Conservation (phyloP, 345 rosid genomes). For the Lumnitzera littorea region DNA sequence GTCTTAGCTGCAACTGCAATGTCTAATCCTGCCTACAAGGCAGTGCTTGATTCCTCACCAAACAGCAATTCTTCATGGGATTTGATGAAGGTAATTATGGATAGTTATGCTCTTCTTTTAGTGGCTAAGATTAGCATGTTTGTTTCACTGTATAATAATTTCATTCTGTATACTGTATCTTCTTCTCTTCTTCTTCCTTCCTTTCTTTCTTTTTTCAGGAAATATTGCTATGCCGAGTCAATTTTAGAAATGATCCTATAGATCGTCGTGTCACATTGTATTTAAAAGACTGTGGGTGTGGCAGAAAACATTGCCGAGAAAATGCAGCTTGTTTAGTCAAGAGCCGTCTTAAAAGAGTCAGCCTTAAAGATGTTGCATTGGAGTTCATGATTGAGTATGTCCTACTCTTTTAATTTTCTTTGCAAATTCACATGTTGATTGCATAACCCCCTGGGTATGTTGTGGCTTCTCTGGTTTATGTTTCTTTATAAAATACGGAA, state of each 20-base stretch:
- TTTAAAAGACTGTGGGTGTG: constrained; percentile 68
- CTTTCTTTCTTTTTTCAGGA: constrained; percentile 42
- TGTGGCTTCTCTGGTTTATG: not conserved
- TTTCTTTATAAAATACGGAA: too few species aligned
- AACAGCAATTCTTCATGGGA: constrained; percentile 96
- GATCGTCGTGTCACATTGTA: constrained; percentile 75
- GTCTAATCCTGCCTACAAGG: constrained; percentile 97
- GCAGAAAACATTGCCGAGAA: constrained; percentile 70
- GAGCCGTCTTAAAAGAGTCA: constrained; percentile 72
- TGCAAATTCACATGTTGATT: not conserved
- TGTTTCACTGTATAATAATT: not conserved
- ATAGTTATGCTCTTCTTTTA: constrained; percentile 3
- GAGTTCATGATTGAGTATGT: constrained; percentile 78
- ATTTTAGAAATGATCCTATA: constrained; percentile 55
- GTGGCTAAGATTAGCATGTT: not conserved
- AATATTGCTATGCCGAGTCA: constrained; percentile 73
- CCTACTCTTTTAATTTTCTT: not conserved
- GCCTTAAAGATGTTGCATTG: constrained; percentile 58
- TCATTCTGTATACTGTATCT: not conserved
- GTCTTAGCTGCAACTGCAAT: constrained; percentile 96
- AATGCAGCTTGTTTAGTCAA: constrained; percentile 58
- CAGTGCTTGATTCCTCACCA: constrained; percentile 91
- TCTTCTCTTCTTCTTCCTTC: not conserved
- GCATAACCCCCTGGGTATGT: not conserved
- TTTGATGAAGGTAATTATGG: constrained; percentile 70